Evolutionary conservation across 768 basidiomycete species (phyloP), one percentile per base, ranked within the genome.

Genomic region (Amanita rimosa): DNA sequence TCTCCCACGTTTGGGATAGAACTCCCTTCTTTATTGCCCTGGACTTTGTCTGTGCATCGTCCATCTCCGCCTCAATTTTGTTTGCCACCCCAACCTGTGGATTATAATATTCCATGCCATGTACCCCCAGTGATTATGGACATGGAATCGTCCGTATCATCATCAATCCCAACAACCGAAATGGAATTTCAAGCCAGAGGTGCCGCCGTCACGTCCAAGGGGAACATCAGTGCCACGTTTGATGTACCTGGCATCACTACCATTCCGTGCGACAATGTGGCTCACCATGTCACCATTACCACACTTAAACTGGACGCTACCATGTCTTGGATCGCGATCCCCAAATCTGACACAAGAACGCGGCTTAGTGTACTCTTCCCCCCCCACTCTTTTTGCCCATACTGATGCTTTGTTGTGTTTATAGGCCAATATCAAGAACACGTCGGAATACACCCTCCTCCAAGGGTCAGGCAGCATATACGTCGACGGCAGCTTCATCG

Each of bases 401-500:
- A 9, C 36, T 40, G 21, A 38, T 21, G 14, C 22, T 6, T 42
- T 22, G 9, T 27, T 35, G 27, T 26, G 5, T 51, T 14, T 24
- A 24, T 38, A 70, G 69, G 66, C 68, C 0, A 62, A 61, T 7
- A 27, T 27, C 27, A 62, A 58, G 44, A 72, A 72, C 49, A 58
- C 61, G 1, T 70, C 68, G 0, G 64, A 70, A 33, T 70, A 65
- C 44, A 62, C 67, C 1, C 54, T 72, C 4, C 54, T 71, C 14
- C 52, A 48, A 3, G 71, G 71, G 0, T 54, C 46, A 1, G 66
- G 65, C 0, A 70, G 61, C 44, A 59, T 71, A 24, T 70, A 68
- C 48, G 66, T 72, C 2, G 67, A 71, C 48, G 68, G 69, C 6
- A 67, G 64, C 49, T 71, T 70, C 55, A 69, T 67, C 5, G 63